Evolutionary conservation across 345 rosid genomes (phyloP).

Genomic region (Aquilaria sinensis): DNA sequence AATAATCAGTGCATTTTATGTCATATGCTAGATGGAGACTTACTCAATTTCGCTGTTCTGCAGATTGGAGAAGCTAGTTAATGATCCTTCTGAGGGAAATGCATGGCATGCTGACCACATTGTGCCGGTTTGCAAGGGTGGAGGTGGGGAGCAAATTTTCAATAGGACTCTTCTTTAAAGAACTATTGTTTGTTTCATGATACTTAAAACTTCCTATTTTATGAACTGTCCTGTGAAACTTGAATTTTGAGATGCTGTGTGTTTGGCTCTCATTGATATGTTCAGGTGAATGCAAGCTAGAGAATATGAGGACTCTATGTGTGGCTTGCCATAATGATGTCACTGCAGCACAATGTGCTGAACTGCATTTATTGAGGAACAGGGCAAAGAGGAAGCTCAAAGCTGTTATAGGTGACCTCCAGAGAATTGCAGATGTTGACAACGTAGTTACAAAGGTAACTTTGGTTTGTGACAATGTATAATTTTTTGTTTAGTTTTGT

Average conservation of each 20-base stretch:
- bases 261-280: constrained; percentile 8
- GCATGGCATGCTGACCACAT: constrained; percentile 98
- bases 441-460: neutral
- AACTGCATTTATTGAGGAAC: constrained; percentile 43
- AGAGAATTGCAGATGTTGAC: constrained; percentile 13
- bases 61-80: constrained; percentile 76
- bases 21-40: neutral
- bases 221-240: neutral
- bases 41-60: constrained; percentile 9
- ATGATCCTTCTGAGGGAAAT: constrained; percentile 74
- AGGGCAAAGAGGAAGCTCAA: constrained; percentile 62
- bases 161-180: neutral
- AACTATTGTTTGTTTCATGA: neutral
- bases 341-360: constrained; percentile 64
- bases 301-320: constrained; percentile 93
- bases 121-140: constrained; percentile 83
- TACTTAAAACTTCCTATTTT: neutral
- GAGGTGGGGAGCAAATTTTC: constrained; percentile 43
- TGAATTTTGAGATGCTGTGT: constrained; percentile 2
- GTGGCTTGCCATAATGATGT: constrained; percentile 85
- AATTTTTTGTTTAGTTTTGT: neutral
- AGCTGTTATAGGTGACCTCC: constrained; percentile 34
- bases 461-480: neutral
- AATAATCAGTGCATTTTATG: constrained; percentile 3
- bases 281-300: constrained; percentile 82